phyloP scores from a whole-genome alignment of 352 stramenopile species.

The Phytophthora tubulina region DNA sequence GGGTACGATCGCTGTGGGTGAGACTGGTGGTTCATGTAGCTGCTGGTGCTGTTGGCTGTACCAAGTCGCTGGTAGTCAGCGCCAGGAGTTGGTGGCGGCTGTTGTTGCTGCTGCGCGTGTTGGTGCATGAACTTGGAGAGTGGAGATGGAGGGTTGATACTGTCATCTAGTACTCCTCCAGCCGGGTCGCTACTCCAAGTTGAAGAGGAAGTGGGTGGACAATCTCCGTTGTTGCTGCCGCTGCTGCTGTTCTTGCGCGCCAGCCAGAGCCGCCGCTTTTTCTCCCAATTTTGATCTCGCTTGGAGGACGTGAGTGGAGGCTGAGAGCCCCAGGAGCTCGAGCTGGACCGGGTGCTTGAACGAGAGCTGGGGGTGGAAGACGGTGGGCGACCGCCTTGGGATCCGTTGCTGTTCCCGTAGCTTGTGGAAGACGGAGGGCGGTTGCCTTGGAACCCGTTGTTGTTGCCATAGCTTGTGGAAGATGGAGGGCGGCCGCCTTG shows the following conservation, averaged over 20 bases:
- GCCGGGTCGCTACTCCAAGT: constrained; percentile 17
- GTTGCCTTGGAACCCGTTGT: too few relatives aligned
- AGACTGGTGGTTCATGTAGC: constrained; percentile 21
- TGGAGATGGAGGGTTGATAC: constrained; percentile 56
- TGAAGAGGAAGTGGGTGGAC: constrained; percentile 21
- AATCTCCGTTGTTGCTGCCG: constrained; percentile 19
- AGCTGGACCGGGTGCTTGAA: constrained; percentile 33
- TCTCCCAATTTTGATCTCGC: constrained; percentile 85
- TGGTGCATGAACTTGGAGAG: constrained; percentile 82
- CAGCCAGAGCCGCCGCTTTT: constrained; percentile 77
- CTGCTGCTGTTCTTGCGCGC: constrained; percentile 57
- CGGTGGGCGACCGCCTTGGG: constrained; percentile 14
- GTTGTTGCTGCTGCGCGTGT: constrained; percentile 45
- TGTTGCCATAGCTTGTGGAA: not conserved
- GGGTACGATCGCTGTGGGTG: constrained; percentile 10
- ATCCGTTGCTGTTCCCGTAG: constrained; percentile 23
- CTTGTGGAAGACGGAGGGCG: too few relatives aligned
- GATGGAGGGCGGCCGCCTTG: constrained; percentile 21
- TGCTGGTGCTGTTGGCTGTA: constrained; percentile 20
- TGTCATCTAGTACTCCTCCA: constrained; percentile 16
- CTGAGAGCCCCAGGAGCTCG: constrained; percentile 55
- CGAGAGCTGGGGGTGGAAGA: constrained; percentile 31
- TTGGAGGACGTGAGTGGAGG: constrained; percentile 81
- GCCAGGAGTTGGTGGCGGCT: constrained; percentile 15
- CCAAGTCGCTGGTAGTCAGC: constrained; percentile 30